phyloP scores from a whole-genome alignment of 352 stramenopile species.

The Poterioochromonas sp. region DNA sequence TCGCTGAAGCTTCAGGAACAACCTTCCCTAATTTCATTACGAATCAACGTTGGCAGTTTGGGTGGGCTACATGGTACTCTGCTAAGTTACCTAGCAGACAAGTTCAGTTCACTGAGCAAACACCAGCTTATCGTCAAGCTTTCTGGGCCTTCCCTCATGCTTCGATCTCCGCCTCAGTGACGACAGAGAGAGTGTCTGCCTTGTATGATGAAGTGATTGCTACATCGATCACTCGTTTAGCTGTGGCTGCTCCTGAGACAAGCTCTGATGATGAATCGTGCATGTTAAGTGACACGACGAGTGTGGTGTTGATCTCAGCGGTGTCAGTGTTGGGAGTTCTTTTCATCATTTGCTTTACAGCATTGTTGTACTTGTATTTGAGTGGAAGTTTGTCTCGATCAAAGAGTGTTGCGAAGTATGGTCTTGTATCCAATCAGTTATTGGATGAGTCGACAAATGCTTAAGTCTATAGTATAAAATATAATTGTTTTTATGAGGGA shows the following conservation, averaged over 20 bases:
- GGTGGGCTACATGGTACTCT: conserved; percentile 37
- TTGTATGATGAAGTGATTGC: conserved; percentile 36
- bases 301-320: background rate
- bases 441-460: background rate
- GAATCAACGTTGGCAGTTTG: conserved; percentile 38
- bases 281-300: background rate
- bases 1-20: conserved; percentile 14
- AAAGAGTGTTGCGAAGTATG: background rate
- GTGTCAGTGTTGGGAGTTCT: background rate
- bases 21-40: conserved; percentile 36
- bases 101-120: conserved; percentile 36
- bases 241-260: background rate
- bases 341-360: background rate
- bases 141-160: conserved; percentile 38
- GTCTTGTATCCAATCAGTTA: background rate
- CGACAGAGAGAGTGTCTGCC: conserved; percentile 8
- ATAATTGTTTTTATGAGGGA: too few species aligned
- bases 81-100: background rate
- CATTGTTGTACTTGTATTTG: background rate
- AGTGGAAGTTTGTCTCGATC: background rate
- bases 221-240: conserved; percentile 6
- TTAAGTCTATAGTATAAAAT: too few species aligned
- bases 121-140: conserved; percentile 14
- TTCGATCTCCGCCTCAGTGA: conserved; percentile 3
- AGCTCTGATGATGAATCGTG: background rate